phyloP scores from a whole-genome alignment of 768 basidiomycete genomes.

The Rhizopogon roseolus region DNA sequence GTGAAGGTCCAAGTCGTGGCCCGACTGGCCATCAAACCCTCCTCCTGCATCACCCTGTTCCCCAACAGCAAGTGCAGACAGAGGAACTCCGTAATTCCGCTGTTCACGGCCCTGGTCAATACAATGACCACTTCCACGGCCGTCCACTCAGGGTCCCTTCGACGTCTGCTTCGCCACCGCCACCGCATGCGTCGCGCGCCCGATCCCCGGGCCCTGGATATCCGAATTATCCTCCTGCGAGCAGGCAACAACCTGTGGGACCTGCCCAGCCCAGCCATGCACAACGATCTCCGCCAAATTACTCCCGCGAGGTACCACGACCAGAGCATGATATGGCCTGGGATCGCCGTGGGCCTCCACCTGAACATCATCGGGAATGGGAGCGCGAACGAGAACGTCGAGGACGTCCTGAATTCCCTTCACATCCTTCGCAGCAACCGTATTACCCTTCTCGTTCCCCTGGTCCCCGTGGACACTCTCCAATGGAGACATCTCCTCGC shows the following conservation, averaged over 20 bases:
- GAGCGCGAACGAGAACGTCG: constrained; percentile 35
- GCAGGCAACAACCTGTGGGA: constrained; percentile 45
- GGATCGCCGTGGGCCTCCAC: constrained; percentile 51
- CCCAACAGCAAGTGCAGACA: constrained; percentile 50
- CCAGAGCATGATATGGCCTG: constrained; percentile 53
- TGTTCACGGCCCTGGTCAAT: constrained; percentile 35
- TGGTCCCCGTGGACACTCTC: constrained; percentile 38
- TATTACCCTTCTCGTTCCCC: constrained; percentile 32
- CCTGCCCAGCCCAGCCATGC: constrained; percentile 43
- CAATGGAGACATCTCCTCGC: constrained; percentile 61
- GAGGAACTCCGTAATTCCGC: constrained; percentile 45
- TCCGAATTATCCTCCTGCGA: constrained; percentile 41
- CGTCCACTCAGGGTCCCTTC: constrained; percentile 51
- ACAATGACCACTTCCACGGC: constrained; percentile 50
- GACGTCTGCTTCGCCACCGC: constrained; percentile 56
- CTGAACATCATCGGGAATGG: constrained; percentile 49
- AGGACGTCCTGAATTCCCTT: constrained; percentile 34
- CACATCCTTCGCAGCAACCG: constrained; percentile 25
- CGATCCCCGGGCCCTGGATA: constrained; percentile 49
- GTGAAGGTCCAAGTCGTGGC: constrained; percentile 43
- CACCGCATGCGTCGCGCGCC: constrained; percentile 37
- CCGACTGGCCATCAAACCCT: constrained; percentile 52
- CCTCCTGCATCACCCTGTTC: constrained; percentile 64
- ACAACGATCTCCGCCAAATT: constrained; percentile 60
- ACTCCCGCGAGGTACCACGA: constrained; percentile 47